phyloP scores from a whole-genome alignment of 2,329 filamentous ascomycete genomes.

The Fulvia fulva region DNA sequence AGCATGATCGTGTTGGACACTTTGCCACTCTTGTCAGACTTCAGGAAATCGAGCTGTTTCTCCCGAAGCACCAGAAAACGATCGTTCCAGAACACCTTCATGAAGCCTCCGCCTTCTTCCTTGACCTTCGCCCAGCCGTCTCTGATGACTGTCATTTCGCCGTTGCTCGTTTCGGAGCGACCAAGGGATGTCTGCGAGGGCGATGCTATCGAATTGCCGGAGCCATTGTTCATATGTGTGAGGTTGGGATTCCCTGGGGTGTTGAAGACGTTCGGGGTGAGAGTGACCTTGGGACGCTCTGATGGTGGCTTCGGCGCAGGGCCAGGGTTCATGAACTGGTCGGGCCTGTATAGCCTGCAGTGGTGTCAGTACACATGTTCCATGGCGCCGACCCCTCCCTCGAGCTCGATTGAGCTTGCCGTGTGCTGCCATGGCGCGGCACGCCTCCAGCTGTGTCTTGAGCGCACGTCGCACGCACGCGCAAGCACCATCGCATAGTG shows the following conservation, averaged over 20 bases:
- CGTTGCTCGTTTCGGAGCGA: conserved; percentile 39
- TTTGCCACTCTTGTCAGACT: conserved; percentile 76
- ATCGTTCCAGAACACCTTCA: conserved; percentile 68
- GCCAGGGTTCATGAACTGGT: conserved; percentile 92
- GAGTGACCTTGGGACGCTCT: conserved; percentile 69
- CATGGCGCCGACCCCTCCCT: not conserved
- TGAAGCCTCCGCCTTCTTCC: conserved; percentile 73
- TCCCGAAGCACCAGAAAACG: conserved; percentile 90
- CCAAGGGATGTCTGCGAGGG: conserved; percentile 38
- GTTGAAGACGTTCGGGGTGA: conserved; percentile 69
- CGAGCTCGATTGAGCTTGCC: not conserved
- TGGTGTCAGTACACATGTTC: conserved; percentile 2
- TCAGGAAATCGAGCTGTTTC: conserved; percentile 90
- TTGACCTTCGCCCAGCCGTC: conserved; percentile 81
- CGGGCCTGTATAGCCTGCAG: conserved; percentile 55
- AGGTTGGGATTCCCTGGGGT: conserved; percentile 68
- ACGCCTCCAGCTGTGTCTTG: not conserved
- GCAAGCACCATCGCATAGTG: not conserved
- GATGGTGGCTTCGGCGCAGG: conserved; percentile 86
- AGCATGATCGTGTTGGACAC: conserved; percentile 80
- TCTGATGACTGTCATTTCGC: conserved; percentile 42
- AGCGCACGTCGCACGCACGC: not conserved
- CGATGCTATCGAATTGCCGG: conserved; percentile 37
- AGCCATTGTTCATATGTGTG: conserved; percentile 12
- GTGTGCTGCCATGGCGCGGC: not conserved